Evolutionary conservation across 2,329 filamentous ascomycete species (phyloP).

Genomic region (Corniculantispora saksenae): DNA sequence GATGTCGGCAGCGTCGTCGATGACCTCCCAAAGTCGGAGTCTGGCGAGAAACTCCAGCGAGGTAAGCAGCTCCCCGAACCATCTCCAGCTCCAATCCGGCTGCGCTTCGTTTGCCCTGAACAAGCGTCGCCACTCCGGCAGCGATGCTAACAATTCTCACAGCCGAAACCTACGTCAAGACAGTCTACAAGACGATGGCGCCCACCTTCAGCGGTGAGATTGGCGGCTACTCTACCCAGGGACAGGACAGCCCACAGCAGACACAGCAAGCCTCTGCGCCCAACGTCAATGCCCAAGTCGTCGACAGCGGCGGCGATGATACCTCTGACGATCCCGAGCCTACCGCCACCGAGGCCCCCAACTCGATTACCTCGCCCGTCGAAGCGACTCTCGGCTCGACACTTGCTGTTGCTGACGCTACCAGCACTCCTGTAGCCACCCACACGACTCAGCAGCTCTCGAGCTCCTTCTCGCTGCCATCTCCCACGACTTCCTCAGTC

Average conservation of each 20-base stretch:
- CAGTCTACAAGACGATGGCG: conserved; percentile 44
- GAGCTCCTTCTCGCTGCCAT: conserved; percentile 2
- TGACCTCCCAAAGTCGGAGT: background rate
- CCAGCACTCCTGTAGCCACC: background rate
- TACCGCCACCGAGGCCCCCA: conserved; percentile 23
- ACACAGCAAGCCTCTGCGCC: conserved; percentile 19
- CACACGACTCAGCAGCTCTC: background rate
- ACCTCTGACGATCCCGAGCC: conserved; percentile 24
- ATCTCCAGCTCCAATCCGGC: background rate
- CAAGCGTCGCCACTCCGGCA: background rate
- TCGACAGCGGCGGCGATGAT: background rate
- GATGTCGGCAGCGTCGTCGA: background rate
- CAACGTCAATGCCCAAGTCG: background rate
- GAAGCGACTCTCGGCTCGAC: conserved; percentile 29
- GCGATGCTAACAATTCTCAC: background rate
- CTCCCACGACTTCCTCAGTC: conserved; percentile 9
- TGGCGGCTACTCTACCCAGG: conserved; percentile 40
- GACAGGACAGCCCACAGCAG: conserved; percentile 19
- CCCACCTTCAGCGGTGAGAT: conserved; percentile 44
- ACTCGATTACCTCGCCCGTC: conserved; percentile 24
- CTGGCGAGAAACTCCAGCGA: background rate
- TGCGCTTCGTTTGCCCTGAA: background rate
- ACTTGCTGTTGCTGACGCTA: conserved; percentile 21
- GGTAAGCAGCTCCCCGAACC: background rate
- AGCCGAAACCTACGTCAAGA: conserved; percentile 27